phyloP scores from a whole-genome alignment of 768 basidiomycete genomes.

The Fomitopsis pulvina region DNA sequence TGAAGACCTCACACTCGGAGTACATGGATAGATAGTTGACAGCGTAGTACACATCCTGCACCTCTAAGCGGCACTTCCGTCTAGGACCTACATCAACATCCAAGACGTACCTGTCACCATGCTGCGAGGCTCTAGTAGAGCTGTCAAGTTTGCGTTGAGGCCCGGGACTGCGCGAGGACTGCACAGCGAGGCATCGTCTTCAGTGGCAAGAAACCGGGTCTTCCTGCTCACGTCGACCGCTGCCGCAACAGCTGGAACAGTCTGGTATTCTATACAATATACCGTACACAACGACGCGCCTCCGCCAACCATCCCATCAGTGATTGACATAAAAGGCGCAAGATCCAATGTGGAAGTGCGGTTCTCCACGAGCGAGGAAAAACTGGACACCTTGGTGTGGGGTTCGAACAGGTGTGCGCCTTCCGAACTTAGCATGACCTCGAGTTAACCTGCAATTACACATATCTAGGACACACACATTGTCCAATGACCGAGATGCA shows the following conservation, averaged over 20 bases:
- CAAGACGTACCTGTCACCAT: too few relatives aligned
- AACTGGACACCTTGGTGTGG: slow-evolving; percentile 56
- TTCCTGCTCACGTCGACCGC: slow-evolving; percentile 22
- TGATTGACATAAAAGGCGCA: not conserved
- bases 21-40: too few relatives aligned
- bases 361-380: slow-evolving; percentile 12
- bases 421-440: slow-evolving; percentile 28
- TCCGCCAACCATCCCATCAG: not conserved
- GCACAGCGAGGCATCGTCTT: not conserved
- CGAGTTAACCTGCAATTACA: slow-evolving; percentile 1
- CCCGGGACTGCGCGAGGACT: not conserved
- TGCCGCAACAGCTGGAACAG: slow-evolving; percentile 27
- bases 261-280: slow-evolving; percentile 32
- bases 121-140: too few relatives aligned
- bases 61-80: too few relatives aligned
- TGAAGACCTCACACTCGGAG: too few relatives aligned
- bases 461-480: slow-evolving; percentile 36
- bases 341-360: slow-evolving; percentile 16
- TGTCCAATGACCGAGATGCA: slow-evolving; percentile 34
- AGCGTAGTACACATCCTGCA: too few relatives aligned
- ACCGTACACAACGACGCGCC: slow-evolving; percentile 30
- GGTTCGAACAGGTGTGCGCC: slow-evolving; percentile 64
- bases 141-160: too few relatives aligned
- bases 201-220: not conserved
- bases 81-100: too few relatives aligned